These are phyloP conservation scores for Vaccinium vitisidaea DNA, from an alignment of 148 eudicot genomes.

Conservation along the genomic window DNA sequence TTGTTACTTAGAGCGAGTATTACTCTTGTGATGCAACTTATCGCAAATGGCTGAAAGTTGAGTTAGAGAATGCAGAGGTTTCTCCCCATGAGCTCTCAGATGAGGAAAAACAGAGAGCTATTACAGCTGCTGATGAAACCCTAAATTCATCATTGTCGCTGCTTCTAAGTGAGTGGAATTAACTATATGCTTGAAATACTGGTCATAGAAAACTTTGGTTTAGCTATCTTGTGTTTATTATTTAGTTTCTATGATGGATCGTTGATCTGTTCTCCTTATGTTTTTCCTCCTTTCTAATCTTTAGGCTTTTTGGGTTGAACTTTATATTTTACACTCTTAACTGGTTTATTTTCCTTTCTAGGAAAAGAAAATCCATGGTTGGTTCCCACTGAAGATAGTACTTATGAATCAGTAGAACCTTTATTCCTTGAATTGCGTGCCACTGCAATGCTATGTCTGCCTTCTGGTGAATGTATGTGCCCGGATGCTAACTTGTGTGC, in stretches of 20 bases:
- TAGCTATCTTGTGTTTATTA: not conserved
- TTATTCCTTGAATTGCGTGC: conserved; percentile 80
- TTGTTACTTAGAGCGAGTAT: conserved; percentile 62
- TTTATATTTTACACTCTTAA: not conserved
- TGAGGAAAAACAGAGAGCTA: conserved; percentile 70
- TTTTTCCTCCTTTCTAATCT: not conserved
- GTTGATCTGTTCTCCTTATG: not conserved
- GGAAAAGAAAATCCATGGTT: conserved; percentile 85
- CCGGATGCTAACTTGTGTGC: conserved; percentile 96
- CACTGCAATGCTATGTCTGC: conserved; percentile 79
- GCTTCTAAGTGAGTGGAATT: conserved; percentile 66
- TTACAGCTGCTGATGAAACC: conserved; percentile 66
- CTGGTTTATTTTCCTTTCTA: conserved; percentile 21
- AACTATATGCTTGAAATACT: not conserved
- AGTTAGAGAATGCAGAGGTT: conserved; percentile 67
- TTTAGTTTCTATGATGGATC: not conserved
- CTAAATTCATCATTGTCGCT: conserved; percentile 57
- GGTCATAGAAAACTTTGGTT: not conserved
- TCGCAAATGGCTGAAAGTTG: conserved; percentile 90
- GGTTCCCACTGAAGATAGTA: conserved; percentile 55
- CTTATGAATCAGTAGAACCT: conserved; percentile 48
- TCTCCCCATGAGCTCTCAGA: conserved; percentile 53
- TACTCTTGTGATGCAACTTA: conserved; percentile 95
- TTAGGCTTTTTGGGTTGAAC: not conserved
- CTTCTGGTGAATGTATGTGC: conserved; percentile 85